Evolutionary conservation across 352 stramenopile species (phyloP), one percentile per base, ranked within the genome.

Genomic region (Phytophthora palmivora): DNA sequence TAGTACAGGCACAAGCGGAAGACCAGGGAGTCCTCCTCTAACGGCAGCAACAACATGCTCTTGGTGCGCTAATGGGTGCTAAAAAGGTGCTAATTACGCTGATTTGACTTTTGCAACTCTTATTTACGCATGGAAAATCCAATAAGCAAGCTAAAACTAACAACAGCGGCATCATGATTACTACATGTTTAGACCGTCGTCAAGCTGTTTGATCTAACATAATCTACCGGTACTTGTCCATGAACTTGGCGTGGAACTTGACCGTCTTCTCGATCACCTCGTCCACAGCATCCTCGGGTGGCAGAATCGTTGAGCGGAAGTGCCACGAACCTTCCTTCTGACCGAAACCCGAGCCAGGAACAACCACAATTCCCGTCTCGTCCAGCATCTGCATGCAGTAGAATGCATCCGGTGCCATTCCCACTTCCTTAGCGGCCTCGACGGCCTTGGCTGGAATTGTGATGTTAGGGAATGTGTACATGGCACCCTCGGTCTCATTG

Each of bases 261-360:
- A 82, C 77, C 26, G 98, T 98, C 46, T 91, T 91, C 66, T 97
- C 83, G 39, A 99, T 97, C 62, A 99, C 96, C 60, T 94, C 76
- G 43, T 97, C 89, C 51, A 99, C 96, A 45, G 96, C 87, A 12
- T 98, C 94, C 70, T 99, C 96, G 1, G 95, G 87, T n/a, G 97
- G 97, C 60, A 99, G 75, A 62, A 99, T 99, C 36, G 98, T 99
- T 12, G 97, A 99, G 46, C 98, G 93, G 76, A 99, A 99, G 81
- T 99, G 97, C 83, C 89, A 99, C 58, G 97, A 98, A 47, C 96
- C 97, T 32, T 93, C 82, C 61, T 95, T 78, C 79, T 99, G 97
- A 21, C 91, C 96, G 79, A 99, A 99, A 19, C 98, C 98, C 63
- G 90, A 98, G 48, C 97, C 97, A 19, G 98, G 97, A 15, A 99